These are phyloP conservation scores for Aspergillus arachidicola DNA, from an alignment of 2,329 filamentous ascomycete species.

Conservation along the genomic window DNA sequence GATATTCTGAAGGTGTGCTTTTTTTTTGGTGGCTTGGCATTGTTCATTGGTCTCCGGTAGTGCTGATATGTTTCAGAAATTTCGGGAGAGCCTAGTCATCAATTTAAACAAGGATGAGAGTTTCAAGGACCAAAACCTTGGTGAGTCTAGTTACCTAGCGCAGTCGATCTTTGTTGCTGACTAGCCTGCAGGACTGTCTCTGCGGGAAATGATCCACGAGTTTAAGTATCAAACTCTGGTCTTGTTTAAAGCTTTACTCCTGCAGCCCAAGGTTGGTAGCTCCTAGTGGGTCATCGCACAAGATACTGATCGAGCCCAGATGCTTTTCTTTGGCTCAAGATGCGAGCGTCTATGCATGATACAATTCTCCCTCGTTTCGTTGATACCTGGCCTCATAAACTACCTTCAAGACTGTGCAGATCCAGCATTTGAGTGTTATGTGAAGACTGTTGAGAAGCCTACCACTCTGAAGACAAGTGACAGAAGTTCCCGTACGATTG, in stretches of 20 bases:
- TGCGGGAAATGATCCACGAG: slow-evolving; percentile 89
- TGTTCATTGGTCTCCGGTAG: neutral
- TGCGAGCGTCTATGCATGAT: slow-evolving; percentile 97
- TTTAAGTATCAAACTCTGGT: slow-evolving; percentile 95
- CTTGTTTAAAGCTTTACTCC: slow-evolving; percentile 86
- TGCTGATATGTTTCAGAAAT: slow-evolving; percentile 58
- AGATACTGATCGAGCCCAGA: slow-evolving; percentile 56
- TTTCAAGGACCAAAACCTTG: slow-evolving; percentile 83
- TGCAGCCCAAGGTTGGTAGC: slow-evolving; percentile 81
- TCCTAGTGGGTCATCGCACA: neutral
- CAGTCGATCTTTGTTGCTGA: slow-evolving; percentile 14
- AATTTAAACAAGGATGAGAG: slow-evolving; percentile 65
- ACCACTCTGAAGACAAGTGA: slow-evolving; percentile 91
- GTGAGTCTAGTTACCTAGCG: slow-evolving; percentile 51
- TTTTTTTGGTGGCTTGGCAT: neutral
- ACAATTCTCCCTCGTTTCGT: slow-evolving; percentile 92
- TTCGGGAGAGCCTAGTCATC: slow-evolving; percentile 80
- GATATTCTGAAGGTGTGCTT: slow-evolving; percentile 74
- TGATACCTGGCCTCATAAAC: slow-evolving; percentile 89
- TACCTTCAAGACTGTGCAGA: slow-evolving; percentile 94
- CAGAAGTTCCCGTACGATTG: slow-evolving; percentile 68
- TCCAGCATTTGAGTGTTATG: slow-evolving; percentile 84
- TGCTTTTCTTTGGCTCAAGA: slow-evolving; percentile 97
- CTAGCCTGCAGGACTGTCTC: slow-evolving; percentile 59
- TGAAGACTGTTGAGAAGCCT: slow-evolving; percentile 72